phyloP scores from a whole-genome alignment of 208 protist genomes.

The Leishmania tarentolae region DNA sequence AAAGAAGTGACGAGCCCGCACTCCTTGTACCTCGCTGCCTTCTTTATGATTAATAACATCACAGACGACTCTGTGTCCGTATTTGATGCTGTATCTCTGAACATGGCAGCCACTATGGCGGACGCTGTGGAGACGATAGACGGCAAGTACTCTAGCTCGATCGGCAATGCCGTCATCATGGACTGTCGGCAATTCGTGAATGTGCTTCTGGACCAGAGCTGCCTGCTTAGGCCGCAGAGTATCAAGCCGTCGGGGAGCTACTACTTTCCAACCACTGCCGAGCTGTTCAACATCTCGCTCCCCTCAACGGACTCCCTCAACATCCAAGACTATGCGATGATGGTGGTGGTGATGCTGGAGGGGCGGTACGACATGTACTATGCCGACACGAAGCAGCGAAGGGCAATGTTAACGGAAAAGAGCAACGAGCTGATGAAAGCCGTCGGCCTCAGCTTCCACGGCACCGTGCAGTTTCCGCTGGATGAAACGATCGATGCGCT shows the following conservation, averaged over 20 bases:
- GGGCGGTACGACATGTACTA: conserved; percentile 84
- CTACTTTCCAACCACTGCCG: conserved; percentile 33
- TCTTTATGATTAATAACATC: conserved; percentile 61
- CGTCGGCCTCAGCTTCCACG: conserved; percentile 53
- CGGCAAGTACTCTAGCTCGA: conserved; percentile 91
- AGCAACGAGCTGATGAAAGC: conserved; percentile 59
- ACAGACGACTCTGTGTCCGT: conserved; percentile 37
- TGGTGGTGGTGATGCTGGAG: conserved; percentile 62
- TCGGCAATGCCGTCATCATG: conserved; percentile 93
- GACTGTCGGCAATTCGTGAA: conserved; percentile 62
- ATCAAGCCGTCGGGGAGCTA: conserved; percentile 16
- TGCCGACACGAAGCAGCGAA: conserved; percentile 24
- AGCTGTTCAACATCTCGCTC: conserved; percentile 33
- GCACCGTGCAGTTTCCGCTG: conserved; percentile 67
- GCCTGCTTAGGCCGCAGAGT: conserved; percentile 28
- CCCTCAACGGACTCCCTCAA: conserved; percentile 26
- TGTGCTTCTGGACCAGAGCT: conserved; percentile 38
- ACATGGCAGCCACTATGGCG: conserved; percentile 51
- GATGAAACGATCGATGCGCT: conserved; percentile 47
- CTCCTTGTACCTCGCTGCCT: conserved; percentile 29
- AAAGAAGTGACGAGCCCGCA: conserved; percentile 21
- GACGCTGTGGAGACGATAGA: conserved; percentile 61
- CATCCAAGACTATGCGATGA: conserved; percentile 69
- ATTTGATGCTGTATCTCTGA: conserved; percentile 24
- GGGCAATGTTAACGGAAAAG: conserved; percentile 55